A percentile compares a stretch with the other conserved stretches of the same genome.
Conservation (phyloP, 1,284 basidiomycete species). For the Ustilago curta region DNA sequence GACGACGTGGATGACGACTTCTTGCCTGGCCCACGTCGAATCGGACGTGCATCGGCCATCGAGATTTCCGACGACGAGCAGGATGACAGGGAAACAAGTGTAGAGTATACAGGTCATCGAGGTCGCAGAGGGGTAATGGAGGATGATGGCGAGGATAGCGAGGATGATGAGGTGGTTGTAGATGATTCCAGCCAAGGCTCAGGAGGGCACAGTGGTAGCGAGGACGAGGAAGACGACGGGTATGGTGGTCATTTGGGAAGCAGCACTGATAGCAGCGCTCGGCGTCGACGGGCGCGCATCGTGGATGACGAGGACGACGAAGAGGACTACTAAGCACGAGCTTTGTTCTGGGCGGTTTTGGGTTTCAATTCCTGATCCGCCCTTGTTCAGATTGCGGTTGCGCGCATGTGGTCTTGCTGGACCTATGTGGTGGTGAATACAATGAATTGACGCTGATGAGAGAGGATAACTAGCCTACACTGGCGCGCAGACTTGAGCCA, state of each 20-base stretch:
- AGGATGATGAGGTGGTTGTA: constrained; percentile 4
- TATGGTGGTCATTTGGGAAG: constrained; percentile 6
- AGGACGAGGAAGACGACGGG: constrained; percentile 9
- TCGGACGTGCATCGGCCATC: constrained; percentile 17
- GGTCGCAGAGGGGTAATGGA: constrained; percentile 3
- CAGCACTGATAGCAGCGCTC: constrained; percentile 29
- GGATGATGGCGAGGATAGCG: constrained; percentile 9
- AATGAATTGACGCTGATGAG: not conserved
- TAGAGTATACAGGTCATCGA: constrained; percentile 24
- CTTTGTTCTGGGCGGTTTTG: not conserved
- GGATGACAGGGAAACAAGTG: constrained; percentile 21
- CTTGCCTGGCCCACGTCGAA: constrained; percentile 34
- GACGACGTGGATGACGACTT: constrained; percentile 33
- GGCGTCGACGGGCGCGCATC: constrained; percentile 27
- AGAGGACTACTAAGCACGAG: constrained; percentile 1
- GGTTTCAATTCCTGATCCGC: no score
- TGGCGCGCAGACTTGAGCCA: constrained; percentile 10
- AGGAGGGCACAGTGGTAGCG: not conserved
- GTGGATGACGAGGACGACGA: constrained; percentile 35
- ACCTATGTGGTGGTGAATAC: not conserved
- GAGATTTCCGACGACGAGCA: constrained; percentile 44
- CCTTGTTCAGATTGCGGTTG: no score
- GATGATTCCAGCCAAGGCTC: not conserved
- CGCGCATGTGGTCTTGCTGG: no score
- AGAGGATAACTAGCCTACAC: not conserved